Conservation (phyloP, 1,139 yeast genomes). For the Suhomyces bribrorum region DNA sequence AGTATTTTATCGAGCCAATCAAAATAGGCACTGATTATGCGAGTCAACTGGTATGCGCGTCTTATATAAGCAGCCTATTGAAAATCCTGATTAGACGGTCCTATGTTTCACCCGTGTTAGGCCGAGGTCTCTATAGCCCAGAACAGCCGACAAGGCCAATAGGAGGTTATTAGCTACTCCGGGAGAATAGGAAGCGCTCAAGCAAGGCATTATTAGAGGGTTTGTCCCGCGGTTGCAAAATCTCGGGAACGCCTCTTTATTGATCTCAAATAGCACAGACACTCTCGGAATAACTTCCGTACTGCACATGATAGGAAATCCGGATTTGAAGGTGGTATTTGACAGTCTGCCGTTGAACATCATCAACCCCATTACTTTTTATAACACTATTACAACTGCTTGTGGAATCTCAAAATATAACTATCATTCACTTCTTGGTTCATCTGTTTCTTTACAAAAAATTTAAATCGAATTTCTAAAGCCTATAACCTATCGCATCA, state of each 20-base stretch:
- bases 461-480: too few relatives aligned
- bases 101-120: neutral
- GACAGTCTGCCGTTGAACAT: neutral
- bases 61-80: neutral
- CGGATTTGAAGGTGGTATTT: neutral
- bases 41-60: neutral
- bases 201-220: too few relatives aligned
- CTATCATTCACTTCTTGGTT: neutral
- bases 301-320: neutral
- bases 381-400: too few relatives aligned
- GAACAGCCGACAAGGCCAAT: neutral
- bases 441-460: neutral
- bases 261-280: neutral
- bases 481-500: neutral
- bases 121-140: neutral
- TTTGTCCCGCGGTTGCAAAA: too few relatives aligned
- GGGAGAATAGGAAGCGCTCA: neutral
- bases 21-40: slow-evolving; percentile 13
- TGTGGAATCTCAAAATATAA: neutral
- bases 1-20: slow-evolving; percentile 15
- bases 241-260: neutral
- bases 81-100: slow-evolving; percentile 2
- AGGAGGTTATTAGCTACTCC: neutral
- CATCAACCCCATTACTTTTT: too few relatives aligned
- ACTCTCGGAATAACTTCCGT: neutral